phyloP scores from a whole-genome alignment of 2,329 filamentous ascomycete genomes.

The Phialocephala sp. region DNA sequence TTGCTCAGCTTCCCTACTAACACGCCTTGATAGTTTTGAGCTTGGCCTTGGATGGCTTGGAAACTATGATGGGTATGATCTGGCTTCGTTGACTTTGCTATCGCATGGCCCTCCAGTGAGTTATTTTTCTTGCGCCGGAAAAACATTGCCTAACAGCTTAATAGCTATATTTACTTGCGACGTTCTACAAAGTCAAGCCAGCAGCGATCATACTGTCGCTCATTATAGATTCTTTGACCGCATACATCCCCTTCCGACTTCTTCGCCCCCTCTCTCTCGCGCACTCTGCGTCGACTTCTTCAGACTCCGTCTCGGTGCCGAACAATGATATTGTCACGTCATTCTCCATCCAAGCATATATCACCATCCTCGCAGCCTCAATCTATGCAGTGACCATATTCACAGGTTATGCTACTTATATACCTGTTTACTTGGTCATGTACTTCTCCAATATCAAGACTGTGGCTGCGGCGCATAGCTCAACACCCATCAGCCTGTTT shows the following conservation, averaged over 20 bases:
- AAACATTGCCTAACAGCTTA: constrained; percentile 17
- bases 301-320: constrained; percentile 49
- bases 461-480: constrained; percentile 69
- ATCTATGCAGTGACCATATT: constrained; percentile 80
- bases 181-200: constrained; percentile 76
- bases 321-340: constrained; percentile 72
- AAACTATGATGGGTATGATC: constrained; percentile 75
- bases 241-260: constrained; percentile 75
- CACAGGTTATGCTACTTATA: constrained; percentile 69
- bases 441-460: constrained; percentile 77
- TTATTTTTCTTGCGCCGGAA: constrained; percentile 26
- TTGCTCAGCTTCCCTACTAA: constrained; percentile 23
- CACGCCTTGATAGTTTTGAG: constrained; percentile 63
- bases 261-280: constrained; percentile 70
- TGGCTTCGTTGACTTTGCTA: constrained; percentile 69
- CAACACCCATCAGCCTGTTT: constrained; percentile 65
- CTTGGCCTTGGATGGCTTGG: constrained; percentile 76
- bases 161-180: constrained; percentile 74
- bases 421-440: constrained; percentile 74
- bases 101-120: constrained; percentile 75
- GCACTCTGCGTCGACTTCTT: constrained; percentile 59
- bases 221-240: constrained; percentile 70
- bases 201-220: constrained; percentile 66
- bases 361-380: constrained; percentile 69
- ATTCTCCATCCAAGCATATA: constrained; percentile 65